These are phyloP conservation scores for Amauroascus niger DNA, from an alignment of 2,329 filamentous ascomycete species.

Conservation along the genomic window DNA sequence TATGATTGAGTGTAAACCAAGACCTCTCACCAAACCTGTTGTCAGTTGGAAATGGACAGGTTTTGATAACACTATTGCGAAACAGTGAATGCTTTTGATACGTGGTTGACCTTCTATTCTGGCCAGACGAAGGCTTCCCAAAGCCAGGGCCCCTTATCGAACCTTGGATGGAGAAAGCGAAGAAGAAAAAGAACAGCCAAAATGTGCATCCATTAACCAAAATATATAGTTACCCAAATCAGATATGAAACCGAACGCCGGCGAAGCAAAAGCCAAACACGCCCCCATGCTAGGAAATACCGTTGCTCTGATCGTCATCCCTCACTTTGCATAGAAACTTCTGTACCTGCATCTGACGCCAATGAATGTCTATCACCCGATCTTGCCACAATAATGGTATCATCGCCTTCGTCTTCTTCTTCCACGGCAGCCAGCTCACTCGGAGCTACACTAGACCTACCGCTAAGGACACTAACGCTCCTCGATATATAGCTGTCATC, in stretches of 20 bases:
- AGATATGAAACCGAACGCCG: neutral
- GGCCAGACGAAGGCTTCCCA: too few relatives aligned
- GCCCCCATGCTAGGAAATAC: neutral
- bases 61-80: too few relatives aligned
- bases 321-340: slow-evolving; percentile 12
- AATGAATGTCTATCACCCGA: slow-evolving; percentile 4
- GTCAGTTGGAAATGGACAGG: too few relatives aligned
- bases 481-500: slow-evolving; percentile 7
- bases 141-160: too few relatives aligned
- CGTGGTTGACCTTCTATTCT: too few relatives aligned
- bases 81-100: too few relatives aligned
- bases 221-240: neutral
- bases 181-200: neutral
- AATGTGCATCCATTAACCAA: neutral
- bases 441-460: slow-evolving; percentile 4
- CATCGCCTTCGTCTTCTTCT: slow-evolving; percentile 15
- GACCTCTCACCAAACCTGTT: neutral
- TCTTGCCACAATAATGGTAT: slow-evolving; percentile 13
- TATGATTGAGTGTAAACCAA: neutral
- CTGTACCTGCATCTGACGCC: slow-evolving; percentile 11
- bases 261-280: neutral
- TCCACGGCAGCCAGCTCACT: slow-evolving; percentile 13
- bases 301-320: neutral
- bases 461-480: slow-evolving; percentile 1
- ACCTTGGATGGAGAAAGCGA: too few relatives aligned